Evolutionary conservation across 2,329 filamentous ascomycete species (phyloP).

Genomic region (Chaetomium sp.): DNA sequence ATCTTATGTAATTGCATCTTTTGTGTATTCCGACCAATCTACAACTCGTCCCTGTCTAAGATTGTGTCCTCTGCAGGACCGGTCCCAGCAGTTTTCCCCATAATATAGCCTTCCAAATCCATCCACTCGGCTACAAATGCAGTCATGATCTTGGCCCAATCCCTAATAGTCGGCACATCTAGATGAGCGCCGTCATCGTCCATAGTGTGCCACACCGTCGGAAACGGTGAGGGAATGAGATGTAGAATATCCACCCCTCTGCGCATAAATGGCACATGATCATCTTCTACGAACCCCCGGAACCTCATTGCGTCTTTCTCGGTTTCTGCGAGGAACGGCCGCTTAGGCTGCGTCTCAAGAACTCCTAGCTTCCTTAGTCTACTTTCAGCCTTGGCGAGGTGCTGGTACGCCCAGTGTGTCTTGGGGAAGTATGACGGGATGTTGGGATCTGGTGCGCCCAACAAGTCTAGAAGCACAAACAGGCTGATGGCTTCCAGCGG

Average conservation of each 20-base stretch:
- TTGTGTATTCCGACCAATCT: not conserved
- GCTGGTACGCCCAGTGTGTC: slow-evolving; percentile 65
- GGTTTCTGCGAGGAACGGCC: slow-evolving; percentile 59
- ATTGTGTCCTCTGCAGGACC: not conserved
- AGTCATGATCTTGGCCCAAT: slow-evolving; percentile 80
- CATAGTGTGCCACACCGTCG: slow-evolving; percentile 77
- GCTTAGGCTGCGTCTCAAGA: slow-evolving; percentile 40
- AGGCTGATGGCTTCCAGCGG: slow-evolving; percentile 74
- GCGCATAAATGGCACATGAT: slow-evolving; percentile 84
- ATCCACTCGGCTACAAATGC: slow-evolving; percentile 90
- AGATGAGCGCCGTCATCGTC: slow-evolving; percentile 79
- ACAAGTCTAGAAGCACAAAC: slow-evolving; percentile 48
- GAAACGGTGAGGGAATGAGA: slow-evolving; percentile 80
- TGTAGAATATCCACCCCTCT: slow-evolving; percentile 85
- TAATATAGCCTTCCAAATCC: slow-evolving; percentile 50
- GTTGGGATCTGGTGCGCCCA: slow-evolving; percentile 50
- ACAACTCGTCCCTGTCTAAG: slow-evolving; percentile 19
- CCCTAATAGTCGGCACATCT: slow-evolving; percentile 69
- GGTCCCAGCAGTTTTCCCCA: not conserved
- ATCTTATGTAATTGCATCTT: no score
- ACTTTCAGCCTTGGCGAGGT: slow-evolving; percentile 50
- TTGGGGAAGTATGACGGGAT: slow-evolving; percentile 62
- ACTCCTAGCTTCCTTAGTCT: slow-evolving; percentile 49
- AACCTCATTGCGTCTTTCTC: slow-evolving; percentile 47
- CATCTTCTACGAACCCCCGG: slow-evolving; percentile 62